Conservation (phyloP, 148 eudicot species). For the Nepenthes mirabilis region DNA sequence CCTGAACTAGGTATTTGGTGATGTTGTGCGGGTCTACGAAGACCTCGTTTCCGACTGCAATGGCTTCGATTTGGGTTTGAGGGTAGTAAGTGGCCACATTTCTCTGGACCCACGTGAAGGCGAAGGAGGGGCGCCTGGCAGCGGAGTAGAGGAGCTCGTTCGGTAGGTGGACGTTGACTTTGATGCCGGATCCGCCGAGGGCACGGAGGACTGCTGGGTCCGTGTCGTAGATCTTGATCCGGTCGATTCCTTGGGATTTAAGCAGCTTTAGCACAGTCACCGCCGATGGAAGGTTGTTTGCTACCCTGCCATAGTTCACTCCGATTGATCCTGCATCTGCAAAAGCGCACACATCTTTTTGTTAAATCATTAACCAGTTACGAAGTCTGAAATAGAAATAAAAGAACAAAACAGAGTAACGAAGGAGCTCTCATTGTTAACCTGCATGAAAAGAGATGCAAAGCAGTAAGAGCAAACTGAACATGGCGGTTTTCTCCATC, state of each 20-base stretch:
- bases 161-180: constrained; percentile 63
- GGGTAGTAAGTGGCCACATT: constrained; percentile 58
- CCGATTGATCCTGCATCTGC: constrained; percentile 61
- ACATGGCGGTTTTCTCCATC: no score
- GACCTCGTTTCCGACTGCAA: constrained; percentile 86
- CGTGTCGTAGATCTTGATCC: constrained; percentile 74
- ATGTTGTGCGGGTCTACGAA: constrained; percentile 67
- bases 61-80: constrained; percentile 48
- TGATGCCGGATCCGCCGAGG: constrained; percentile 39
- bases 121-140: constrained; percentile 35
- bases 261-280: constrained; percentile 41
- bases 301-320: constrained; percentile 83
- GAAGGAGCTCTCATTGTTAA: no score
- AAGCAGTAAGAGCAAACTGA: no score
- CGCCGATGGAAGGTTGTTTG: constrained; percentile 77
- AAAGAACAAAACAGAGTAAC: no score
- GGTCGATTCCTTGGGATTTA: constrained; percentile 36
- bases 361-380: no score
- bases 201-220: constrained; percentile 74
- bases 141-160: constrained; percentile 60
- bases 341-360: no score
- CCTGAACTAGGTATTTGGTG: constrained; percentile 47
- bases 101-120: constrained; percentile 44
- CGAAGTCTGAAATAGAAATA: no score
- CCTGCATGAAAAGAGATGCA: no score